Conservation (phyloP, 257 asterid species). For the Solanum stenotomum region DNA sequence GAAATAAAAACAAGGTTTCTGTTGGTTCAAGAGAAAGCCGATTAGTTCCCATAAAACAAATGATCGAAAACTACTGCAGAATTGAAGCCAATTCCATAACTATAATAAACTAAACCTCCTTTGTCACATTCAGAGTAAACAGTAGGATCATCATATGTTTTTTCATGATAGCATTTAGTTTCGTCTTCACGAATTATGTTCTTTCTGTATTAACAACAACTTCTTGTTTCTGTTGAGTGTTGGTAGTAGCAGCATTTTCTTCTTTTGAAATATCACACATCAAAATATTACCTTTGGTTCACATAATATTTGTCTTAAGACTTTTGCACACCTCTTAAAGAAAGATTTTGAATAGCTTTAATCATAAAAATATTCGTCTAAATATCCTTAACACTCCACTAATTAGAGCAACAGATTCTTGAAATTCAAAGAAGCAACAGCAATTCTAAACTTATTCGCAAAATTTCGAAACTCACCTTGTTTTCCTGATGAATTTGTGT, state of each 20-base stretch:
- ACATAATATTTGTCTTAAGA: neutral
- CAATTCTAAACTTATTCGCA: neutral
- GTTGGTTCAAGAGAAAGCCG: neutral
- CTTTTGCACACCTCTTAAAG: neutral
- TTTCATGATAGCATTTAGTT: constrained; percentile 13
- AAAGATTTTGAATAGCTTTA: neutral
- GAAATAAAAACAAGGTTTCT: neutral
- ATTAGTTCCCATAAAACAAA: neutral
- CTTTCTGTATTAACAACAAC: constrained; percentile 2
- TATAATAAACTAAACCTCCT: constrained; percentile 20
- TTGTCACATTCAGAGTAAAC: constrained; percentile 1
- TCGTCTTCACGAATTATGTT: constrained; percentile 14
- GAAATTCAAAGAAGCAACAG: neutral
- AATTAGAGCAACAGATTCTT: neutral
- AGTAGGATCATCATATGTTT: neutral
- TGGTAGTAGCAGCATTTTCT: constrained; percentile 6
- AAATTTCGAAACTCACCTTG: neutral
- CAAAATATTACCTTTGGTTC: neutral
- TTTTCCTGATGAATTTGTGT: neutral
- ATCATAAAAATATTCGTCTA: too few relatives aligned
- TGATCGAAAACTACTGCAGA: neutral
- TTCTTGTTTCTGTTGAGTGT: constrained; percentile 7
- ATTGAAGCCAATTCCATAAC: neutral
- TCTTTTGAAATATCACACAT: constrained; percentile 12
- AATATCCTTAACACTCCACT: too few relatives aligned